phyloP scores from a whole-genome alignment of 2,329 filamentous ascomycete species.

The Diplodia sapinea region DNA sequence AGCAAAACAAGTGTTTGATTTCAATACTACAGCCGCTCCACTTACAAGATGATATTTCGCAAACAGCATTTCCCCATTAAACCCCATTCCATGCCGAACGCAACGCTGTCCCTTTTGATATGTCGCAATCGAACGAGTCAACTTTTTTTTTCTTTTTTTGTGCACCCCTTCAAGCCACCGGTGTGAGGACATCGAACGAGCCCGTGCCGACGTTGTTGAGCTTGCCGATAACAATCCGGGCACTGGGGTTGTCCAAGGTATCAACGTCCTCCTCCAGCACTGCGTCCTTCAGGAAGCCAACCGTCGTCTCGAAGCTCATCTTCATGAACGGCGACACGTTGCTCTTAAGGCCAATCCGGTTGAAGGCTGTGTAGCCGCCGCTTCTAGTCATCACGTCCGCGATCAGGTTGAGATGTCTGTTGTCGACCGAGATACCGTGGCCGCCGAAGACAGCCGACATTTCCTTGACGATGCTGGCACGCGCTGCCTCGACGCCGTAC shows the following conservation, averaged over 20 bases:
- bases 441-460: constrained; percentile 83
- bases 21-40: not conserved
- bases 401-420: constrained; percentile 91
- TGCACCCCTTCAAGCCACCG: constrained; percentile 6
- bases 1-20: not conserved
- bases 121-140: not conserved
- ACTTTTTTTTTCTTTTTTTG: constrained; percentile 1
- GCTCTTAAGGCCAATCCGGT: constrained; percentile 82
- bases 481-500: constrained; percentile 93
- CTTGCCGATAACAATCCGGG: constrained; percentile 84
- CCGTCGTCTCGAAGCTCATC: constrained; percentile 99
- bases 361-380: constrained; percentile 89
- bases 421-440: constrained; percentile 92
- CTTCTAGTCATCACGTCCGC: constrained; percentile 97
- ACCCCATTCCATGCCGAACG: constrained; percentile 1
- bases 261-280: constrained; percentile 90
- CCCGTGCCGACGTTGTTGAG: constrained; percentile 87
- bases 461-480: constrained; percentile 84
- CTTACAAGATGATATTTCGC: not conserved
- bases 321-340: constrained; percentile 93
- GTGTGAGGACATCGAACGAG: constrained; percentile 79
- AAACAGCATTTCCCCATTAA: not conserved
- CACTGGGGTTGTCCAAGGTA: constrained; percentile 82
- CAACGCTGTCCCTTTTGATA: not conserved
- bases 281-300: constrained; percentile 91